Evolutionary conservation across 1,139 yeast genomes (phyloP).

Genomic region (Zygosaccharomyces sapae): DNA sequence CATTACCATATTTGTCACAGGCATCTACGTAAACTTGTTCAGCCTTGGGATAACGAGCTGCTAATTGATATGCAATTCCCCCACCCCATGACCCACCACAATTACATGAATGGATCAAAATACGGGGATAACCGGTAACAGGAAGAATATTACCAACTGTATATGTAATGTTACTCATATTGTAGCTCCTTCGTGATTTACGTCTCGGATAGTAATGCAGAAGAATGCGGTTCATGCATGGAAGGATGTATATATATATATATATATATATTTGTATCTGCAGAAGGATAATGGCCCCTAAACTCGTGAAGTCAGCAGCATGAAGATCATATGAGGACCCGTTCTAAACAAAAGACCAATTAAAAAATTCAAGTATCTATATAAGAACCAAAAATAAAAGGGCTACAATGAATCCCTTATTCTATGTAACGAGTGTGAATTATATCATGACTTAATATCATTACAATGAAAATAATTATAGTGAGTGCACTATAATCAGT

Average conservation of each 20-base stretch:
- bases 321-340: not conserved
- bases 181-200: not conserved
- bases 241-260: not conserved
- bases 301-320: not conserved
- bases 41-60: conserved; percentile 25
- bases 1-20: conserved; percentile 24
- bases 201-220: too few relatives aligned
- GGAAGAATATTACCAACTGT: conserved; percentile 24
- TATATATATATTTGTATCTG: too few relatives aligned
- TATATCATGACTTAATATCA: not conserved
- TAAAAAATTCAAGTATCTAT: not conserved
- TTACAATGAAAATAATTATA: not conserved
- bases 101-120: conserved; percentile 63
- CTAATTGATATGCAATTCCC: conserved; percentile 47
- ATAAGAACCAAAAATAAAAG: not conserved
- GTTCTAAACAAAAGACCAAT: not conserved
- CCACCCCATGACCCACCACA: conserved; percentile 82
- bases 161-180: conserved; percentile 20
- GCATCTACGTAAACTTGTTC: conserved; percentile 27
- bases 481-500: conserved; percentile 7
- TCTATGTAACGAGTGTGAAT: not conserved
- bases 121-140: conserved; percentile 16
- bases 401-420: not conserved
- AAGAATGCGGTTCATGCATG: not conserved
- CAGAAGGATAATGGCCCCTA: too few relatives aligned